Evolutionary conservation across 1,284 basidiomycete species (phyloP).

Genomic region (Puccinia triticina): DNA sequence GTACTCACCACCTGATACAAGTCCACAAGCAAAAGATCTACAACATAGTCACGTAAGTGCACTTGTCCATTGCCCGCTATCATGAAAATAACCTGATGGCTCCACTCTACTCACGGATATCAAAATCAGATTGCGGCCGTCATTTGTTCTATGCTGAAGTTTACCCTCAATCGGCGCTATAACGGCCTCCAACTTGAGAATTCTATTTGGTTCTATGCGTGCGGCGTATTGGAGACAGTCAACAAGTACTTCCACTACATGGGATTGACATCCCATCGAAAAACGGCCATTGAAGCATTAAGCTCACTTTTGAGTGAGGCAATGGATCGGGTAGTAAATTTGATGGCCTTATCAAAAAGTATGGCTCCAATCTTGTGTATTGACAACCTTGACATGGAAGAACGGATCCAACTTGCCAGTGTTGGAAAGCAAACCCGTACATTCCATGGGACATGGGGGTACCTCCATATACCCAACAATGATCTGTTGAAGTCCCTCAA

Average conservation of each 20-base stretch:
- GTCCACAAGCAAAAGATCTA: too few species aligned
- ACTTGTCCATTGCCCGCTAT: too few species aligned
- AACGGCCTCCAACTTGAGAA: too few species aligned
- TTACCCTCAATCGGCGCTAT: too few species aligned
- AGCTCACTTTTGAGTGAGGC: background rate
- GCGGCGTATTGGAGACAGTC: constrained; percentile 5
- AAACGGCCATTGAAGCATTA: background rate
- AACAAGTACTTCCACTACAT: constrained; percentile 15
- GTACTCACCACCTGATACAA: too few species aligned
- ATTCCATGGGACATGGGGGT: constrained; percentile 31
- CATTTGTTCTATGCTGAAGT: too few species aligned
- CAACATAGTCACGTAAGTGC: too few species aligned
- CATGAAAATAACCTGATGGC: too few species aligned
- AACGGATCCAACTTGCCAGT: background rate
- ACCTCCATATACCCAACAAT: background rate
- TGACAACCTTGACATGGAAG: constrained; percentile 27
- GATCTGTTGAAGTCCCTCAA: background rate
- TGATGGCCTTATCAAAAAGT: background rate
- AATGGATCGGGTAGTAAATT: background rate
- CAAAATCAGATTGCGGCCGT: too few species aligned
- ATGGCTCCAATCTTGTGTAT: constrained; percentile 16
- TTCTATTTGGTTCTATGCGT: background rate
- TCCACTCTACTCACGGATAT: too few species aligned
- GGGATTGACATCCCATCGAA: background rate
- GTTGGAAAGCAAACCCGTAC: background rate